A percentile compares a stretch with the other conserved stretches of the same genome.
These are phyloP conservation scores for Avena sativa DNA, from an alignment of 176 grass and related monocot genomes.

Conservation along the genomic window DNA sequence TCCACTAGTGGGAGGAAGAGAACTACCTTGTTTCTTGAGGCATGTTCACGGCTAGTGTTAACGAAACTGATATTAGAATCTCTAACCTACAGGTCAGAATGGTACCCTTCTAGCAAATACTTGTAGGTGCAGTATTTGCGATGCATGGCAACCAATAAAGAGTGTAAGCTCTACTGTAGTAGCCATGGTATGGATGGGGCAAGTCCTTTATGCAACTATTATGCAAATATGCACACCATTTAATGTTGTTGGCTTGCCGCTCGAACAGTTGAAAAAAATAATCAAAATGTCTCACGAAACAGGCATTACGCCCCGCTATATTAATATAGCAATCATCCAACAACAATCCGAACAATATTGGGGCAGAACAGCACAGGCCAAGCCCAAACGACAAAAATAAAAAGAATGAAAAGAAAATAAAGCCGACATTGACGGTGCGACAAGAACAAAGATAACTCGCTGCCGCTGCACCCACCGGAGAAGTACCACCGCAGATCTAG, in stretches of 20 bases:
- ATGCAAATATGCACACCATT: conserved; percentile 19
- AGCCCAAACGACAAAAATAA: too few species aligned
- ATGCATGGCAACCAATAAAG: conserved; percentile 15
- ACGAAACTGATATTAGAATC: conserved; percentile 2
- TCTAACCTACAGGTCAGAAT: conserved; percentile 14
- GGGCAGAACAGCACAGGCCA: too few species aligned
- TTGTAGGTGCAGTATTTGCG: background rate
- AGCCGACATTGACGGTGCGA: too few species aligned
- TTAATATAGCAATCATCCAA: too few species aligned
- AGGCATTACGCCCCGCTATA: too few species aligned
- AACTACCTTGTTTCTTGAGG: too few species aligned
- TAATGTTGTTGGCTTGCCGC: background rate
- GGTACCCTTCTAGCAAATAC: background rate
- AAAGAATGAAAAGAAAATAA: too few species aligned
- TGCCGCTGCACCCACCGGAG: too few species aligned
- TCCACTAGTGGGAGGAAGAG: too few species aligned
- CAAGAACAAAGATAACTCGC: too few species aligned
- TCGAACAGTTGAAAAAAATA: conserved; percentile 6
- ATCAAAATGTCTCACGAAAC: background rate
- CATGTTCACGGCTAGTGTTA: background rate
- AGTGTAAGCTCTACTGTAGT: background rate
- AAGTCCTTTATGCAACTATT: conserved; percentile 38
- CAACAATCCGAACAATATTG: too few species aligned
- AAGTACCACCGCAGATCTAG: too few species aligned
- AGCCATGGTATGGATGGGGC: conserved; percentile 7